Base-by-base conservation (phyloP, 306 rosid genomes). In the Prinsepia uniflora region DNA sequence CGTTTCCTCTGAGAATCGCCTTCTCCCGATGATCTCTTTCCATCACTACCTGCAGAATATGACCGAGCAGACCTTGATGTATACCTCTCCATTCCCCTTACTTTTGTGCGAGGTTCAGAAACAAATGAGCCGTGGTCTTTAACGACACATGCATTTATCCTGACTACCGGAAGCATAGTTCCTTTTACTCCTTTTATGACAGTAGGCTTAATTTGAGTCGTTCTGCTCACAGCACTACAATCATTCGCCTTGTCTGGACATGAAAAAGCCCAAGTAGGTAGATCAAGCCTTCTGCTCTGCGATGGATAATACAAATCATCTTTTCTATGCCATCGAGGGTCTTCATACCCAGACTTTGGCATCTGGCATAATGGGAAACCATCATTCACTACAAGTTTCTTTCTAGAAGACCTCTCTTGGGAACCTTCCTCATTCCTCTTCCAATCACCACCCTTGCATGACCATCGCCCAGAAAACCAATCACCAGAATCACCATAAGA, bases 371-470 rank as follows among this genome's bases (percentile, higher is more conserved):
- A 74, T n/a, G 89, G 88, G 72, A 86, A 89, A 54, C 97, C 92
- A 77, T 87, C 85, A 73, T 91, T 95, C 44, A 95, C 80, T 66
- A 95, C 97, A 81, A 87, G 72, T 86, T 87, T 95, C 89, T 85
- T 91, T 74, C 91, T 84, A 58, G 85, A 79, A 76, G 72, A 80
- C 87, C 83, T 84, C 75, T 89, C 97, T 77, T 78, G 96, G 56
- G 80, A 55, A 67, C 84, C 73, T 67, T 95, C 99, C 34, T 95
- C 99, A 46, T 85, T 91, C 82, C 97, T 89, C 84, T 80, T 89
- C 97, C 99, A 95, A 81, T 95, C 99, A 44, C 99, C 99, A 76
- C 99, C 99, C 79, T 89, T 95, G 90, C 99, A 95, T 59, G 97
- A 75, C 99, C 99, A 95, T 64, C 73, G 84, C 44, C 90, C 82